Percentiles rank a stretch among this genome's conserved stretches.
These are phyloP conservation scores for Amanita jacksonii DNA, from an alignment of 768 basidiomycete species.

Conservation along the genomic window DNA sequence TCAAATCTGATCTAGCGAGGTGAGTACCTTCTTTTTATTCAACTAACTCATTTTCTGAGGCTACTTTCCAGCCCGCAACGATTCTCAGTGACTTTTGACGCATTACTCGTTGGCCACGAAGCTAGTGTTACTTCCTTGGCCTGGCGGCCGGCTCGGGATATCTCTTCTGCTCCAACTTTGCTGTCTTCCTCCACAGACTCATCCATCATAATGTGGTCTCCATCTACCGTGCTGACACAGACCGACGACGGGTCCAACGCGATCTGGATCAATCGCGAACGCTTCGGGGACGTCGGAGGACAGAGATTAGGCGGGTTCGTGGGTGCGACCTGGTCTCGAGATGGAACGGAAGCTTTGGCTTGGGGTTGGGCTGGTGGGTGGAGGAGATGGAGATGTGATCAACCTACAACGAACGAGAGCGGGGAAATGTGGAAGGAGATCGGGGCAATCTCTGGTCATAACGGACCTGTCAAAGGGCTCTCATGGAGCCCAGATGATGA, in stretches of 20 bases:
- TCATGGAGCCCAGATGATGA: constrained; percentile 83
- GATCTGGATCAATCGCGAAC: constrained; percentile 84
- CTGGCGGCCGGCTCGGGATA: constrained; percentile 49
- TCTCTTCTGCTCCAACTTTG: constrained; percentile 36
- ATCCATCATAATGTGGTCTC: constrained; percentile 91
- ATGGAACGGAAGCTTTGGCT: constrained; percentile 58
- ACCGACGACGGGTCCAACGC: constrained; percentile 35
- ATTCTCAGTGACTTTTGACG: constrained; percentile 85
- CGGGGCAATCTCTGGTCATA: constrained; percentile 82
- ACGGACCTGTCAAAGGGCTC: constrained; percentile 66
- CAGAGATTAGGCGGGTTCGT: constrained; percentile 88
- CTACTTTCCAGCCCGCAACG: constrained; percentile 25
- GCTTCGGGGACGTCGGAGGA: constrained; percentile 94
- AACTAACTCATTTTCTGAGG: not conserved
- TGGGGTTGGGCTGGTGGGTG: constrained; percentile 96
- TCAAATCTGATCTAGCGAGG: constrained; percentile 39
- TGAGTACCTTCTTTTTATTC: constrained; percentile 14
- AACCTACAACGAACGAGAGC: constrained; percentile 12
- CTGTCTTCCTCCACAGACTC: constrained; percentile 95
- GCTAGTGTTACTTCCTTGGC: constrained; percentile 81
- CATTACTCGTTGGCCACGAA: constrained; percentile 94
- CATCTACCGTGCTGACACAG: constrained; percentile 39
- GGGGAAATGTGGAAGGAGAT: constrained; percentile 61
- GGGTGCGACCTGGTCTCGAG: constrained; percentile 72
- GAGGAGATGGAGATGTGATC: constrained; percentile 66